Evolutionary conservation across 768 basidiomycete genomes (phyloP).

Genomic region (Panellus pusillus): DNA sequence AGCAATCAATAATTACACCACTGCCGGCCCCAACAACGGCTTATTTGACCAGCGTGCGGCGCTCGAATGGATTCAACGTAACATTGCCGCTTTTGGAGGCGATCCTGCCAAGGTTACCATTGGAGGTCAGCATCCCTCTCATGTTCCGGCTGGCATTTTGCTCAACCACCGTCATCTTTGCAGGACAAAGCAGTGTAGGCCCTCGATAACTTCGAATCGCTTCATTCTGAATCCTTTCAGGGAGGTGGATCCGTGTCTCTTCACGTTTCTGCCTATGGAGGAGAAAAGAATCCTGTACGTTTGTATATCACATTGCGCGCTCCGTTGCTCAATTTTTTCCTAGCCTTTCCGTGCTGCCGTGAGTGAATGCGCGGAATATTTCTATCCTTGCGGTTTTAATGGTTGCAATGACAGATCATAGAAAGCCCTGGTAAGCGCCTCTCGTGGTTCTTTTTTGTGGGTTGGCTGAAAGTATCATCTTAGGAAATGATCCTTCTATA

Average conservation of each 20-base stretch:
- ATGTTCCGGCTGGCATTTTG: not conserved
- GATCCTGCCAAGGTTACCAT: slow-evolving; percentile 31
- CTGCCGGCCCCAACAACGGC: slow-evolving; percentile 34
- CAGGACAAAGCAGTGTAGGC: slow-evolving; percentile 36
- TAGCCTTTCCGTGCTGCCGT: slow-evolving; percentile 24
- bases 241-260: slow-evolving; percentile 21
- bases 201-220: slow-evolving; percentile 16
- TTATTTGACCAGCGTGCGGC: slow-evolving; percentile 36
- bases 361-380: not conserved
- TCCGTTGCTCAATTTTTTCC: not conserved
- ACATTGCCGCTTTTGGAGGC: slow-evolving; percentile 32
- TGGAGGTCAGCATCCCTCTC: slow-evolving; percentile 5
- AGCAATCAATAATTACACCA: slow-evolving; percentile 21
- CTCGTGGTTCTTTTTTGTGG: not conserved
- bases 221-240: slow-evolving; percentile 1
- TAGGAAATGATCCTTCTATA: slow-evolving; percentile 22
- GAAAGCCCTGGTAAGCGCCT: slow-evolving; percentile 18
- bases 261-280: slow-evolving; percentile 20
- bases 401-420: slow-evolving; percentile 1
- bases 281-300: slow-evolving; percentile 19
- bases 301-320: not conserved
- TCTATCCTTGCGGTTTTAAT: not conserved
- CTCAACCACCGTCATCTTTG: not conserved
- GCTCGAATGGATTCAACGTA: slow-evolving; percentile 36
- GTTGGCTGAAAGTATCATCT: not conserved